Percentiles rank a stretch among this genome's conserved stretches.
Evolutionary conservation across 768 basidiomycete genomes (phyloP).

Genomic region (Boletellus sp.): DNA sequence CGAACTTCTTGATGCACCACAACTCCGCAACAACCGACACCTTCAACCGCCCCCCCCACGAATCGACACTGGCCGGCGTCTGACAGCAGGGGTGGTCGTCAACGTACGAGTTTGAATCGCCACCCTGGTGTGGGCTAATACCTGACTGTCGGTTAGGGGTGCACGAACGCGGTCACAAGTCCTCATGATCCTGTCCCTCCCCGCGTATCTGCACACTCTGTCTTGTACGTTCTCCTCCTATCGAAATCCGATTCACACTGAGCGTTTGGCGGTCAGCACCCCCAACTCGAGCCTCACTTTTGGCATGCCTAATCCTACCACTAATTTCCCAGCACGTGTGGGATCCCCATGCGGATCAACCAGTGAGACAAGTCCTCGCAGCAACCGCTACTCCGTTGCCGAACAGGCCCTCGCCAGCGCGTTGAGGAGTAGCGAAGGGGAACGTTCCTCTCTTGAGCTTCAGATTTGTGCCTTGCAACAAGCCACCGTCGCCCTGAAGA

Average conservation of each 20-base stretch:
- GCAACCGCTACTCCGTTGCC: conserved; percentile 42
- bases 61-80: conserved; percentile 11
- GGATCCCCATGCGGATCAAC: conserved; percentile 28
- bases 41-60: conserved; percentile 13
- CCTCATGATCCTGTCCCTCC: conserved; percentile 3
- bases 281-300: conserved; percentile 17
- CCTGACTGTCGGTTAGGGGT: conserved; percentile 16
- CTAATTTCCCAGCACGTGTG: not conserved
- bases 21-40: not conserved
- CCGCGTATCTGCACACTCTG: not conserved
- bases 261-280: conserved; percentile 19
- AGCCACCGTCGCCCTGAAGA: conserved; percentile 40
- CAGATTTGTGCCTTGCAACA: conserved; percentile 45
- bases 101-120: conserved; percentile 11
- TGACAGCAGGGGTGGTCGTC: conserved; percentile 3
- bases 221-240: conserved; percentile 21
- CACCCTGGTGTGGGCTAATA: not conserved
- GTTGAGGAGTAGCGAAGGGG: conserved; percentile 32
- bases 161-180: conserved; percentile 16
- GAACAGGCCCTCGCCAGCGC: conserved; percentile 41
- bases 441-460: conserved; percentile 40
- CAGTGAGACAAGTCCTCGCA: conserved; percentile 27
- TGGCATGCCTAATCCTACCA: conserved; percentile 16
- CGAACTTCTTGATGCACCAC: conserved; percentile 15
- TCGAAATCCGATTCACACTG: conserved; percentile 12